Base-by-base conservation (phyloP, 352 stramenopile species). In the Globisporangium middletonii region DNA sequence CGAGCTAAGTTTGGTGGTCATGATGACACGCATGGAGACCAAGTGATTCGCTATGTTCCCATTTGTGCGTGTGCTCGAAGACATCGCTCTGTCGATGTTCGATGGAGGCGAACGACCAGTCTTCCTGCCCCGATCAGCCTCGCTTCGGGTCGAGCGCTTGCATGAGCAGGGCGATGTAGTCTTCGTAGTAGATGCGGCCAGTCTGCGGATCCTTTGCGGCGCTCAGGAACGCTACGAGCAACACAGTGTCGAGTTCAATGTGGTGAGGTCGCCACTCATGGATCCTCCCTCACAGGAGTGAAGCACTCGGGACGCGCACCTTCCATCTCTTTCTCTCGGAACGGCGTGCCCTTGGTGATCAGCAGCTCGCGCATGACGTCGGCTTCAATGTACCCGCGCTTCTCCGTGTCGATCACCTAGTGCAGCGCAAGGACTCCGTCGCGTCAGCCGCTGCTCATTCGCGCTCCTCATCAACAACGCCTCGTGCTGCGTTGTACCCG, bases 321-420 rank as follows among this genome's bases (percentile, higher is more conserved):
- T 65, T 97, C 89, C 60, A 96, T 85, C 59, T 97, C 90, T 64
- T 96, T 97, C 52, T 94, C 82, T 38, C 87, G 81, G 61, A 97
- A 97, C 2, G 90, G 84, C 12, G 84, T 96, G 27, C 85, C 88
- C 72, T 95, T 96, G 8, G 79, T 97, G 2, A 87, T 68, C 9
- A 97, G 73, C 55, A 96, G 50, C 63, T 97, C 88, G 7, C 81
- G 78, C 75, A 97, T 93, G n/a, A 79, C 64, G 16, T 92, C 86
- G 2, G 83, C 87, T 50, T 97, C 90, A 50, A 97, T 94, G 54
- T 90, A 97, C 2, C 90, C 90, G 55, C 81, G 86, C 64, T 91
- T 88, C 27, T 93, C 83, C 2, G 60, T 65, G 52, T 93, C 85
- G 49, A 93, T 77, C 33, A 82, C 73, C 75, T 84, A 45, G 41